Evolutionary conservation across 2,329 filamentous ascomycete genomes (phyloP), one percentile per base, ranked within the genome.

Genomic region (Didymosphaeria variabile): DNA sequence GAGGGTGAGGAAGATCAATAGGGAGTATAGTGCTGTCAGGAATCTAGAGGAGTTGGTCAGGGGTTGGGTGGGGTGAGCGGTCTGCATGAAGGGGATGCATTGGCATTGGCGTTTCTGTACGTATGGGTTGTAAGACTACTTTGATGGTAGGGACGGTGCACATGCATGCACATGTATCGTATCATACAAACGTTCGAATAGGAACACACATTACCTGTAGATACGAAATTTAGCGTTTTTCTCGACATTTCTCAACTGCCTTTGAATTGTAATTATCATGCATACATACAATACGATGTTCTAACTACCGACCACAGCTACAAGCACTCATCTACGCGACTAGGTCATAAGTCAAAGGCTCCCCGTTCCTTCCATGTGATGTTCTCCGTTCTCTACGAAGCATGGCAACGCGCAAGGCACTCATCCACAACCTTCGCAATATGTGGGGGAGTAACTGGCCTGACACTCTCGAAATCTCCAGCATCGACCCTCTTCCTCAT

Each of bases 391-490:
- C 13, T 53, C 49, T 50, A 38, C 31, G 38, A 21, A 45, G 47
- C 46, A 46, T 51, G 34, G 26, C 58, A 60, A 10, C 58, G 34
- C 21, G 44, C 52, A 31, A 60, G n/a, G 46, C 46, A 60, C 46
- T 57, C 13, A n/a, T 60, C 58, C 29, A 60, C 53, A 21, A 53
- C 31, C 23, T 34, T 42, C 19, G 54, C 47, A 49, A 56, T 56
- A n/a, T 51, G 45, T n/a, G 29, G 5, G 12, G 58, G 53, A n/a
- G 54, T 55, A n/a, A 56, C 17, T 8, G 15, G 53, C 23, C 58
- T 50, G 9, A 57, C 32, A 44, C 21, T 19, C 47, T 46, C 58
- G 36, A 60, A 53, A 23, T 53, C 47, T 15, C 55, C 50, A 19
- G 38, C 50, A 38, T 55, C 45, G 19, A 45, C 29, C 17, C 31